These are phyloP conservation scores for Quercus gilva DNA, from an alignment of 306 rosid genomes.

Conservation along the genomic window DNA sequence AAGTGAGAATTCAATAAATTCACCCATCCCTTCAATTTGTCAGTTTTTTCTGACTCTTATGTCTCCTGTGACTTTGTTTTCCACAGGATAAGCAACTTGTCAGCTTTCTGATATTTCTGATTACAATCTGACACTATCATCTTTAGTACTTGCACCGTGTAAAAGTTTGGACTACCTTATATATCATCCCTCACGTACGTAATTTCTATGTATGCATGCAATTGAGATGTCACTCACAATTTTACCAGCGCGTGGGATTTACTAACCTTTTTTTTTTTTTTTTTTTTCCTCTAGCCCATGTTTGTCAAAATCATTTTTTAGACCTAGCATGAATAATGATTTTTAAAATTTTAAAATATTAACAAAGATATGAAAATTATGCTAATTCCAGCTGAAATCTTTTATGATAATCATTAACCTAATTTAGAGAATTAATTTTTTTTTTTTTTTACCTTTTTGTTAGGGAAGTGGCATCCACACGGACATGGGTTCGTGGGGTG, in stretches of 20 bases:
- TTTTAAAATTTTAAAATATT: too few relatives aligned
- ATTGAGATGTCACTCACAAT: background rate
- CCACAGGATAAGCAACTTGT: constrained; percentile 2
- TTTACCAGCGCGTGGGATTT: background rate
- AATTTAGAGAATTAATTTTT: too few relatives aligned
- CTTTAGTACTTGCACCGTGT: constrained; percentile 11
- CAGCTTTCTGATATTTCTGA: background rate
- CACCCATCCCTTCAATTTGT: background rate
- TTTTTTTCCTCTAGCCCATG: background rate
- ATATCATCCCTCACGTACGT: background rate
- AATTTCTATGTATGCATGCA: background rate
- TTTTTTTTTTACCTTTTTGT: too few relatives aligned
- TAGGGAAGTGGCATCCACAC: background rate
- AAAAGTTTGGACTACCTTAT: constrained; percentile 5
- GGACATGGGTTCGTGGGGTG: background rate
- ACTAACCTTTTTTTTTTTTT: background rate
- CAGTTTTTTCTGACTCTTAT: background rate
- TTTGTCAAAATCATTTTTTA: too few relatives aligned
- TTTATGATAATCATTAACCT: too few relatives aligned
- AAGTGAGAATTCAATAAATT: background rate
- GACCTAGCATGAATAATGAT: too few relatives aligned
- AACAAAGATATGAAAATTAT: too few relatives aligned
- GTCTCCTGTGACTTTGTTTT: constrained; percentile 11
- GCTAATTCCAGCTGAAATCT: too few relatives aligned
- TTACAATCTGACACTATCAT: background rate